Evolutionary conservation across 495 filamentous ascomycete genomes (phyloP), one percentile per base, ranked within the genome.

Genomic region (Achaetomiella virescens): DNA sequence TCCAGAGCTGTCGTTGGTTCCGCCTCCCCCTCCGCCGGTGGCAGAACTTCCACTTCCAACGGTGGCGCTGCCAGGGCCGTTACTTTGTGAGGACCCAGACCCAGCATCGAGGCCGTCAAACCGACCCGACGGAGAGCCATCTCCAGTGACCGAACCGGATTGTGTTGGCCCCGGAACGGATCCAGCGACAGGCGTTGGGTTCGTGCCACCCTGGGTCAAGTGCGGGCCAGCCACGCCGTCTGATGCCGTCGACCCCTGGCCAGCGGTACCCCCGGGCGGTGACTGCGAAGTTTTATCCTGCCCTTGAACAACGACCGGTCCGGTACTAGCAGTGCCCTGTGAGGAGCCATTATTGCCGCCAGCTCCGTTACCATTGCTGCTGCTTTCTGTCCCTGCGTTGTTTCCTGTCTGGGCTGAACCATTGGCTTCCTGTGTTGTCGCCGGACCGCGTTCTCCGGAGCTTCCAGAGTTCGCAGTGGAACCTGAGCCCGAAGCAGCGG

Each of bases 401-500:
- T 40, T 43, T 41, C 1, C 24, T 25, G 14, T 37, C 25, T 14
- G 43, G 42, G 20, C 27, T 27, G 2, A 18, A 48, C 6, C 12
- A 11, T 9, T 11, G 2, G 8, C 20, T 18, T 6, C 45, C 48
- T 3, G 6, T 18, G 15, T 49, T 60, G 15, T n/a, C 42, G 2
- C 57, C 59, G 2, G 50, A 52, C 5, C 56, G 15, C 53, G 55
- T 0, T 45, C 49, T 10, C 60, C 60, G 15, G 45, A 51, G 24
- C 53, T n/a, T n/a, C n/a, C 54, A 4, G 52, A 35, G 6, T 22
- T 35, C 6, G 2, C 31, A 18, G 22, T 9, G 4, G 52, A 56
- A 29, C 44, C 62, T 0, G 47, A 35, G n/a, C 41, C 42, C 10
- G 55, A 58, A 17, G 41, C 1, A n/a, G 15, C 40, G 3, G 48